Conservation (phyloP, 2,329 filamentous ascomycete genomes). For the Sporothrix humicola region DNA sequence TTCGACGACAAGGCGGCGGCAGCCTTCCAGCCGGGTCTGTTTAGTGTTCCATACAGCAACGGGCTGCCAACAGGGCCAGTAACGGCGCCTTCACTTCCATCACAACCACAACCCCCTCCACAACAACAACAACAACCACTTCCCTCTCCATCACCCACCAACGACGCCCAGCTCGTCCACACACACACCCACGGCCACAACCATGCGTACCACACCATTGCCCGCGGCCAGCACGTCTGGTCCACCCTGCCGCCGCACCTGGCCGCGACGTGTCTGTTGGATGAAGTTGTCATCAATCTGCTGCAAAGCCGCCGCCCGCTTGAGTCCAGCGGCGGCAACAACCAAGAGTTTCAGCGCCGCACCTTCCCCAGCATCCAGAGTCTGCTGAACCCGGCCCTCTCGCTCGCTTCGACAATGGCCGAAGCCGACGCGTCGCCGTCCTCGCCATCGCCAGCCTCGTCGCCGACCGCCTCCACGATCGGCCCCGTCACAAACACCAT, state of each 20-base stretch:
- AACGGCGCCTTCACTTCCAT: neutral
- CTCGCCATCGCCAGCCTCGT: neutral
- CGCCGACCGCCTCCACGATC: neutral
- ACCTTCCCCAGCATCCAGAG: slow-evolving; percentile 22
- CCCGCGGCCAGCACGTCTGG: slow-evolving; percentile 27
- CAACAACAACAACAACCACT: neutral
- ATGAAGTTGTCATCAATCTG: slow-evolving; percentile 22
- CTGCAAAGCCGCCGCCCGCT: slow-evolving; percentile 15
- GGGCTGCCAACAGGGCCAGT: neutral
- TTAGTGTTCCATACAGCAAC: neutral
- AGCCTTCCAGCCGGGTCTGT: neutral
- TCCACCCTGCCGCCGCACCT: slow-evolving; percentile 21
- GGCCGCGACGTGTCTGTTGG: slow-evolving; percentile 16
- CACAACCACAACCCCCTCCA: neutral
- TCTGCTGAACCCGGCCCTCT: slow-evolving; percentile 16
- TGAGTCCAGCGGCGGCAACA: slow-evolving; percentile 24
- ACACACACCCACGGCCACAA: neutral
- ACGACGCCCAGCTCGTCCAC: slow-evolving; percentile 17
- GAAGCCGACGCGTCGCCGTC: neutral
- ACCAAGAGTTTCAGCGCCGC: slow-evolving; percentile 17
- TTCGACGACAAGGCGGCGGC: slow-evolving; percentile 20
- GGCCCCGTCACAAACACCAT: slow-evolving; percentile 27
- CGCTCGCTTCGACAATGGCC: neutral
- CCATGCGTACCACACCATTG: slow-evolving; percentile 9
- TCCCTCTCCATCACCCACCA: neutral